These are phyloP conservation scores for Solanum corneliomulleri DNA, from an alignment of 257 asterid genomes.

Conservation along the genomic window DNA sequence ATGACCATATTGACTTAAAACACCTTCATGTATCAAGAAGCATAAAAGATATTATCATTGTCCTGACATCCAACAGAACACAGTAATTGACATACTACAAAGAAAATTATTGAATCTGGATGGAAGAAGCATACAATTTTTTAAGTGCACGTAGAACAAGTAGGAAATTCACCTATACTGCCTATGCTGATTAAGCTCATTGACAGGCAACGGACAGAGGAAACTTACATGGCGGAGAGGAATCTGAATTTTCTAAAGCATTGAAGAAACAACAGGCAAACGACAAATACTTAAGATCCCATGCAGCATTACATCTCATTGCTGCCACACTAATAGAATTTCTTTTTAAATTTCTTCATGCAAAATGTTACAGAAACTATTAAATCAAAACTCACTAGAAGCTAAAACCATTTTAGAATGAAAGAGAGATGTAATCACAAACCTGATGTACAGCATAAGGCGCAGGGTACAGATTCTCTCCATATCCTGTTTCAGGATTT, in stretches of 20 bases:
- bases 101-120: not conserved
- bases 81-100: not conserved
- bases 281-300: not conserved
- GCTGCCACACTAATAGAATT: not conserved
- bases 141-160: not conserved
- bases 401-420: not conserved
- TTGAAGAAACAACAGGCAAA: not conserved
- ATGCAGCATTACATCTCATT: not conserved
- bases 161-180: not conserved
- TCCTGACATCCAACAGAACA: not conserved
- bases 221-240: not conserved
- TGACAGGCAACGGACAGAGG: not conserved
- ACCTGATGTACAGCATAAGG: slow-evolving; percentile 43
- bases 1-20: not conserved
- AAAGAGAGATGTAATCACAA: not conserved
- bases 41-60: not conserved
- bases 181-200: not conserved
- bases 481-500: slow-evolving; percentile 31
- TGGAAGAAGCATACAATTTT: not conserved
- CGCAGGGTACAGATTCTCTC: slow-evolving; percentile 21
- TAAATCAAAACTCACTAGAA: not conserved
- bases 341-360: not conserved
- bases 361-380: not conserved
- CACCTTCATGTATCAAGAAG: not conserved
- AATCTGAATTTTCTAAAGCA: not conserved